These are phyloP conservation scores for Stropharia rugosoannulata DNA, from an alignment of 768 basidiomycete species.

Conservation along the genomic window DNA sequence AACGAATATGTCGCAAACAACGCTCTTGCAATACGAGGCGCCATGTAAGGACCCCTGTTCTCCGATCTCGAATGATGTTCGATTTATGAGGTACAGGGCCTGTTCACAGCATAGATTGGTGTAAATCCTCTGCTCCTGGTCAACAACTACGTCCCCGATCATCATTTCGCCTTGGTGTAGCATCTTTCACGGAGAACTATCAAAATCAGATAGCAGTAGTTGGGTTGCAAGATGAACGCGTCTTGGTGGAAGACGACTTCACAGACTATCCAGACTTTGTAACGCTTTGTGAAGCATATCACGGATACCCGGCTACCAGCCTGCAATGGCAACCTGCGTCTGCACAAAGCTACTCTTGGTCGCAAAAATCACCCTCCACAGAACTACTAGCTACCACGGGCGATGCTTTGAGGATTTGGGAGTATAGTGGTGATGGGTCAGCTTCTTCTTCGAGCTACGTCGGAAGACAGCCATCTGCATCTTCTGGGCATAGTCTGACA, in stretches of 20 bases:
- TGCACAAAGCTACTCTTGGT: slow-evolving; percentile 62
- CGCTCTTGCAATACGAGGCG: slow-evolving; percentile 79
- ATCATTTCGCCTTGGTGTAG: slow-evolving; percentile 82
- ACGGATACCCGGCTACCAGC: slow-evolving; percentile 92
- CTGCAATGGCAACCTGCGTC: slow-evolving; percentile 90
- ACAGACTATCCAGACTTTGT: slow-evolving; percentile 85
- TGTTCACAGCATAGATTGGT: slow-evolving; percentile 86
- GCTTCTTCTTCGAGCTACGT: slow-evolving; percentile 63
- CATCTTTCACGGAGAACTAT: slow-evolving; percentile 83
- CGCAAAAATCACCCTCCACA: slow-evolving; percentile 60
- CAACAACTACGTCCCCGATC: slow-evolving; percentile 72
- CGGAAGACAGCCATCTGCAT: slow-evolving; percentile 53
- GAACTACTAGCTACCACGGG: slow-evolving; percentile 94
- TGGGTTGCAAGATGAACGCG: slow-evolving; percentile 81
- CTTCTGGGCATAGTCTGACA: slow-evolving; percentile 61
- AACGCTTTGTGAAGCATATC: slow-evolving; percentile 77
- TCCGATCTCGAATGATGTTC: slow-evolving; percentile 3
- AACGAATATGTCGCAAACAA: slow-evolving; percentile 60
- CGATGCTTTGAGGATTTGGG: slow-evolving; percentile 91
- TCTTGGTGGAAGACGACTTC: slow-evolving; percentile 84
- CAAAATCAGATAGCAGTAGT: slow-evolving; percentile 80
- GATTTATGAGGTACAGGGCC: slow-evolving; percentile 55
- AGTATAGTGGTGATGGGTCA: slow-evolving; percentile 72
- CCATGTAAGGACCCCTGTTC: slow-evolving; percentile 57
- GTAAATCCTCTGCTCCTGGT: slow-evolving; percentile 74